Evolutionary conservation across 768 basidiomycete genomes (phyloP).

Genomic region (Tubosaeta sp.): DNA sequence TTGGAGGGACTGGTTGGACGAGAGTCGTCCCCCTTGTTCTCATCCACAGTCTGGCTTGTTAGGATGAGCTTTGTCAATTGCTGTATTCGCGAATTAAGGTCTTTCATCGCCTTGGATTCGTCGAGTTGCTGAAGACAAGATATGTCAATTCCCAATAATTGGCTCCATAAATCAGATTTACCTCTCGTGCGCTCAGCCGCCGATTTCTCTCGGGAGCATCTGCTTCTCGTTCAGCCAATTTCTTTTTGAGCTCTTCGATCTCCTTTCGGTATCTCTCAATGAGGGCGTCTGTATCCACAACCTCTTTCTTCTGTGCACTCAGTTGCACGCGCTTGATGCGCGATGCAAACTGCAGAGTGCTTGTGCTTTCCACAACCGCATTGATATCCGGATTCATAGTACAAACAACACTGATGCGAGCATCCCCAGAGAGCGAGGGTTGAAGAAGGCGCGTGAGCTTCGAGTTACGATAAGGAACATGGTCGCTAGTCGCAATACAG

Average conservation of each 20-base stretch:
- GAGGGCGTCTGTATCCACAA: constrained; percentile 89
- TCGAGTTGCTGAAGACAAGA: constrained; percentile 60
- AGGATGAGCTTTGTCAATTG: constrained; percentile 81
- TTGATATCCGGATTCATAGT: constrained; percentile 84
- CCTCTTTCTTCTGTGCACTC: constrained; percentile 87
- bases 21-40: constrained; percentile 62
- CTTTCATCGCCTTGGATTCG: constrained; percentile 80
- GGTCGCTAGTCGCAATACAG: constrained; percentile 47
- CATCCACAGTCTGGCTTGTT: constrained; percentile 80
- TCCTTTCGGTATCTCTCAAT: constrained; percentile 93
- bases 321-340: constrained; percentile 87
- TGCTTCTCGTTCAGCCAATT: constrained; percentile 66
- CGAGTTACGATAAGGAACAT: constrained; percentile 93
- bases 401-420: constrained; percentile 93
- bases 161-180: constrained; percentile 7
- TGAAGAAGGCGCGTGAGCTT: constrained; percentile 94
- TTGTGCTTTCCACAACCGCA: constrained; percentile 80
- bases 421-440: constrained; percentile 92
- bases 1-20: constrained; percentile 81
- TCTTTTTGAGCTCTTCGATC: constrained; percentile 81
- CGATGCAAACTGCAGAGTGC: constrained; percentile 87
- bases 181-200: constrained; percentile 45
- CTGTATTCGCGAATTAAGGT: constrained; percentile 73
- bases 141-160: background rate
- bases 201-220: constrained; percentile 48